phyloP scores from a whole-genome alignment of 1,284 basidiomycete species.

The Puccinia sorghi region DNA sequence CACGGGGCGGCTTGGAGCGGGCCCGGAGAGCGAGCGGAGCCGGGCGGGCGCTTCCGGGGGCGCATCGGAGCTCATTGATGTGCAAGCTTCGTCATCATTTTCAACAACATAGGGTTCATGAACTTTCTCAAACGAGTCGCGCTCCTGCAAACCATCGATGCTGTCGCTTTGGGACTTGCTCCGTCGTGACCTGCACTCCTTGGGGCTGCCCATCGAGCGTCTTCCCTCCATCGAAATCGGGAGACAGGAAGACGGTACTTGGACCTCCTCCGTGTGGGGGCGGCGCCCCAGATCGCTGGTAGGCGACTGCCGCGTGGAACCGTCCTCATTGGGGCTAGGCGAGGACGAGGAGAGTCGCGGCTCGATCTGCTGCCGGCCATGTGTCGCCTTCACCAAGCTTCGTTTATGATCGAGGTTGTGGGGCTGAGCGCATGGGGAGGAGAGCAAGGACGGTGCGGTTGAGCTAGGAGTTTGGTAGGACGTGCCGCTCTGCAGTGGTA shows the following conservation, averaged over 20 bases:
- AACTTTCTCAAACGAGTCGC: neutral
- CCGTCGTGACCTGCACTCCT: neutral
- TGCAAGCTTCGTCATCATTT: neutral
- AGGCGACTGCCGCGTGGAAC: neutral
- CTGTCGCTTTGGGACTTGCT: neutral
- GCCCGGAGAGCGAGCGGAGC: constrained; percentile 17
- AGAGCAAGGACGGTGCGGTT: too few species aligned
- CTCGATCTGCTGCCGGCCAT: neutral
- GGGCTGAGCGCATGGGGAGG: neutral
- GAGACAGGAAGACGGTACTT: neutral
- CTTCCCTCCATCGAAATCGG: neutral
- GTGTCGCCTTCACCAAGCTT: neutral
- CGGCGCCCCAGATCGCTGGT: neutral
- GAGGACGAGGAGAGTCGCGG: constrained; percentile 2
- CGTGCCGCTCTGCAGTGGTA: neutral
- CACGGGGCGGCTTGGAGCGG: neutral
- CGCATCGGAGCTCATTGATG: neutral
- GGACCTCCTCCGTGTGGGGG: neutral
- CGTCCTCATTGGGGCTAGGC: neutral
- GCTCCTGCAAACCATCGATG: neutral
- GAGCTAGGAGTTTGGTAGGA: neutral
- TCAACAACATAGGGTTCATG: neutral
- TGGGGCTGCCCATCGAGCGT: neutral
- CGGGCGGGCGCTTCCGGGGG: neutral
- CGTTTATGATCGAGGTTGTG: neutral